phyloP scores from a whole-genome alignment of 2,329 filamentous ascomycete genomes.

The Aspergillus sp. region DNA sequence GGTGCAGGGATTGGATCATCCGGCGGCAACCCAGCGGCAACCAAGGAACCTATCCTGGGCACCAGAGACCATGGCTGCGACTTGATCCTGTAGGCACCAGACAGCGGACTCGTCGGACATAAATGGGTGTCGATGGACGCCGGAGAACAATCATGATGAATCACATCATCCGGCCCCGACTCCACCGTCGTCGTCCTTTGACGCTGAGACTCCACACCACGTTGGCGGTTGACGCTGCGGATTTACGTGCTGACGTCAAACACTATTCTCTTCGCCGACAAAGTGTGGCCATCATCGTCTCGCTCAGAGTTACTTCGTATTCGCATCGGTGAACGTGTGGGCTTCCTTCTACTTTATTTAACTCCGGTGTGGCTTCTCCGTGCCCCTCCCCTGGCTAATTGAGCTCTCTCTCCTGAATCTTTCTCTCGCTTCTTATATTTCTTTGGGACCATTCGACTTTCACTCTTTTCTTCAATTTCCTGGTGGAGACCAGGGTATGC shows the following conservation, averaged over 20 bases:
- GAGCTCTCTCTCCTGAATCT: background rate
- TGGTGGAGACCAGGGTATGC: slow-evolving; percentile 2
- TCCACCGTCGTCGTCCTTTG: slow-evolving; percentile 8
- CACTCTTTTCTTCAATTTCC: background rate
- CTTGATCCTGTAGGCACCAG: background rate
- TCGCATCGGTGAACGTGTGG: background rate
- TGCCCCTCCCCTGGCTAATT: background rate
- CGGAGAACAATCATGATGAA: background rate
- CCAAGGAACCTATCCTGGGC: background rate
- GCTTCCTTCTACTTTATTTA: background rate
- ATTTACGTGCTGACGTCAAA: slow-evolving; percentile 19
- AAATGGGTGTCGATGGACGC: background rate
- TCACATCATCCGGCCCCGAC: background rate
- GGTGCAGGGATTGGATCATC: background rate
- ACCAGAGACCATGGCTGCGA: background rate
- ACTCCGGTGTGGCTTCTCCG: background rate
- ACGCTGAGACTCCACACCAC: slow-evolving; percentile 12
- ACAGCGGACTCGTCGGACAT: background rate
- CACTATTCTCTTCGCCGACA: background rate
- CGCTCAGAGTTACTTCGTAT: background rate
- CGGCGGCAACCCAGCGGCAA: background rate
- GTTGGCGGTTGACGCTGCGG: slow-evolving; percentile 7
- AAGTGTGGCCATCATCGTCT: slow-evolving; percentile 7
- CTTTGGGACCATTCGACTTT: background rate
- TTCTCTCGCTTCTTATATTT: background rate